These are phyloP conservation scores for Suillus subaureus DNA, from an alignment of 768 basidiomycete species.

Conservation along the genomic window DNA sequence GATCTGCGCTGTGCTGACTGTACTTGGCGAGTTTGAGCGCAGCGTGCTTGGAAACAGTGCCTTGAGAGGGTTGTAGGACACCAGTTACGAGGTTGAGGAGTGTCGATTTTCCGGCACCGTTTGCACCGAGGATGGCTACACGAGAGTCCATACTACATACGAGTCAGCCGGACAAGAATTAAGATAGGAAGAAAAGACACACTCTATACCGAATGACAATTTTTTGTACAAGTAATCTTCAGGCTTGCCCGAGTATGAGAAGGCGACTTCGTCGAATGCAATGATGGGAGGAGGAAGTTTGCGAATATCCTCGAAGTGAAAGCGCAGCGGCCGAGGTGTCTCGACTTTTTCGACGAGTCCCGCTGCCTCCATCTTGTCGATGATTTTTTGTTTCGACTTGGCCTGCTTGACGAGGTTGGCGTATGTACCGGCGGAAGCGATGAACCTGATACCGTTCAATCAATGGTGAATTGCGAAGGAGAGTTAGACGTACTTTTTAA, in stretches of 20 bases:
- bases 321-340: constrained; percentile 68
- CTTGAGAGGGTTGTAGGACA: constrained; percentile 74
- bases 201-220: constrained; percentile 98
- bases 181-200: constrained; percentile 28
- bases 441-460: constrained; percentile 61
- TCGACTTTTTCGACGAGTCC: constrained; percentile 95
- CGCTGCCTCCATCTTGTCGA: constrained; percentile 99
- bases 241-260: constrained; percentile 91
- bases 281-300: constrained; percentile 97
- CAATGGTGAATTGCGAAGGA: constrained; percentile 11
- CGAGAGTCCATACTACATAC: constrained; percentile 83
- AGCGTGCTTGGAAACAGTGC: constrained; percentile 88
- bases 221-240: constrained; percentile 86
- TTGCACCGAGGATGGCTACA: constrained; percentile 94
- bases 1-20: constrained; percentile 98
- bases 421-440: constrained; percentile 99
- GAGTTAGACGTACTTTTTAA: constrained; percentile 77
- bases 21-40: constrained; percentile 96
- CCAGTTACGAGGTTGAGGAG: constrained; percentile 89
- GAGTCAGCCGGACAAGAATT: constrained; percentile 8
- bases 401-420: constrained; percentile 98
- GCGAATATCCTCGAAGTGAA: constrained; percentile 95
- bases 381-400: constrained; percentile 99
- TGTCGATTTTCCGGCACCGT: constrained; percentile 94
- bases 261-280: constrained; percentile 93